These are phyloP conservation scores for Backusella westeae DNA, from an alignment of 192 early-diverging fungal species.

Conservation along the genomic window DNA sequence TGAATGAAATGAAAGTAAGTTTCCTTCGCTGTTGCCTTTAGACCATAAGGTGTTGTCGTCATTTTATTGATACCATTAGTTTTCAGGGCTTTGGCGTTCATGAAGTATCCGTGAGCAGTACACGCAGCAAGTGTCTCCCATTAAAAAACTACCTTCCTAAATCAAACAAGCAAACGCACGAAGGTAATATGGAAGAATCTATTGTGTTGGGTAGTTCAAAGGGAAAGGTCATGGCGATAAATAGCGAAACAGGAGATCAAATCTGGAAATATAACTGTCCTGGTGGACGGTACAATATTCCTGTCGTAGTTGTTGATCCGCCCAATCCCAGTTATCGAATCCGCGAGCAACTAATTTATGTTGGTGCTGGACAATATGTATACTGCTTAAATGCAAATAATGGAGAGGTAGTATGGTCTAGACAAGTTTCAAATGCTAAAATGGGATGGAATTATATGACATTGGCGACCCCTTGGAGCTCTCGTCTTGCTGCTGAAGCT, in stretches of 20 bases:
- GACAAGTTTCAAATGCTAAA: neutral
- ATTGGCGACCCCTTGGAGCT: conserved; percentile 19
- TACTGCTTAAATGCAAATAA: conserved; percentile 13
- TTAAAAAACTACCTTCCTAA: neutral
- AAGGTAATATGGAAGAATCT: neutral
- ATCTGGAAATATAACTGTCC: conserved; percentile 16
- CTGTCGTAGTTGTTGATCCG: neutral
- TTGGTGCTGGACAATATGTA: conserved; percentile 11
- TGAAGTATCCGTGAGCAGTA: conserved; percentile 16
- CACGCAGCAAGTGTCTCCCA: neutral
- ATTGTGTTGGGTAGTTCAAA: neutral
- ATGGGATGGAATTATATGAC: conserved; percentile 13
- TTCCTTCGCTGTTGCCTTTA: no score
- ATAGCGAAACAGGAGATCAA: neutral
- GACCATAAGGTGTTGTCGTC: neutral
- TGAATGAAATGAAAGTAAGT: conserved; percentile 27
- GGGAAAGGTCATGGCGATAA: conserved; percentile 5
- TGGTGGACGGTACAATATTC: conserved; percentile 11
- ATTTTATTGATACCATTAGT: neutral
- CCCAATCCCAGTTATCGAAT: neutral
- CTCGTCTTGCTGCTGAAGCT: conserved; percentile 12
- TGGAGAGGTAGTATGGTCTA: conserved; percentile 8
- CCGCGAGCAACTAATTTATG: neutral
- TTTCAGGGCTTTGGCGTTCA: conserved; percentile 20
- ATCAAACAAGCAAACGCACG: neutral